Evolutionary conservation across 179 eudicot species (phyloP), one percentile per base, ranked within the genome.

Genomic region (Silene coronaria): DNA sequence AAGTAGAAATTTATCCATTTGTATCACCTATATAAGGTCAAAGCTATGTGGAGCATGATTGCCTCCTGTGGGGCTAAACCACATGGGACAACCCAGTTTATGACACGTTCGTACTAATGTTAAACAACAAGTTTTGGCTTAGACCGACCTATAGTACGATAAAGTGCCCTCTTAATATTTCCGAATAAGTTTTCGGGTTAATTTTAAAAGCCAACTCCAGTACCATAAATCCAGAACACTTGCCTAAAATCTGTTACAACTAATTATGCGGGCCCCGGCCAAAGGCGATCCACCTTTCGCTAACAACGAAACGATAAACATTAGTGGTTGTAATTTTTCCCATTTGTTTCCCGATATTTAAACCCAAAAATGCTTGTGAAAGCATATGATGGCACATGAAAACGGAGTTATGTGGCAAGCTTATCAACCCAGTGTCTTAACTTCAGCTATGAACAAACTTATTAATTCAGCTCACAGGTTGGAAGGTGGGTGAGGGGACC

Each of bases 381-480:
- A 8, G 30, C 73, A 55, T 72, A 72, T 72, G 75, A 7, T 2
- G 5, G 42, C 65, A 72, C 75, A 72, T 72, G 75, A 55, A 72
- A 30, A 58, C 8, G 63, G 30, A 72, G 48, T 30, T 27, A 72
- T 32, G 75, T 72, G 65, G 48, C 75, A 58, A 26, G 3, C 63
- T 48, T 55, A 71, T 51, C 62, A 71, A 2, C 62, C 32, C 23
- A 42, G 65, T 30, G 75, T 58, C 75, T 55, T 30, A 55, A 71
- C 16, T 51, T 51, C 62, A 71, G 32, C 62, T 71, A 9, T 71
- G 61, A 71, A 71, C 38, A 71, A 9, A 55, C 75, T 72, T 32
- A 72, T 55, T 72, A 24, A 72, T 72, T 34, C 65, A 14, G 22
- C 65, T 72, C 65, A 72, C 64, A 72, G 46, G 65, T 28, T 55